Base-by-base conservation (phyloP, 208 protist genomes). In the Leptomonas seymouri region DNA sequence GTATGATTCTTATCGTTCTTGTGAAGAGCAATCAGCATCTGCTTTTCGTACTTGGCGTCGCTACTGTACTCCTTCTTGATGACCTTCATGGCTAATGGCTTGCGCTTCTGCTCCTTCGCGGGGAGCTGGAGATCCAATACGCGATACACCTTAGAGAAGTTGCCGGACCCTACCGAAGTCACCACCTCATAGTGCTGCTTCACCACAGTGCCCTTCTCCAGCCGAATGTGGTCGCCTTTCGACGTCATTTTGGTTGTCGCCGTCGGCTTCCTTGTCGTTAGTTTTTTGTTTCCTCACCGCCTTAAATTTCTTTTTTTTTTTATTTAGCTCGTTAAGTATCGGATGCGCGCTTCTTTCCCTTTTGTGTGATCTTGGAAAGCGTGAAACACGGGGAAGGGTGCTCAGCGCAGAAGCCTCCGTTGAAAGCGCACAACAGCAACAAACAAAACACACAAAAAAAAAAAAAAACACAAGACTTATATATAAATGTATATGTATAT, bases 81-180 rank as follows among this genome's bases (percentile, higher is more conserved):
- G 41, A 94, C 82, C 66, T 97, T 97, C 60, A 95, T 79, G 2
- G 91, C 91, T 9, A 97, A 69, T 20, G 63, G 63, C 2, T 59
- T 44, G 7, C 68, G 67, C 20, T 71, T 51, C 34, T 66, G 55
- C 50, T 77, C 62, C 39, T 58, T 60, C 1, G 9, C n/a, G 0
- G 62, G 30, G 1, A 68, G 39, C 2, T 76, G 27, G 0, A 82
- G 14, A 56, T 93, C 87, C 18, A 80, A 62, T 28, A 81, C 87
- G 25, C 77, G 77, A 59, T 94, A 97, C 30, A 97, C 89, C 39
- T 85, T 93, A 18, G 87, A 91, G 50, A 97, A 97, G 71, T 95
- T 90, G 30, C 92, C 92, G 9, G 75, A 84, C 21, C 92, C 92
- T 11, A 93, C 71, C 51, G 92, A 76, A 12, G 78, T 41, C 31